A percentile compares a stretch with the other conserved stretches of the same genome.
These are phyloP conservation scores for Hypomontagnella submonticulosa DNA, from an alignment of 495 filamentous ascomycete genomes.

Conservation along the genomic window DNA sequence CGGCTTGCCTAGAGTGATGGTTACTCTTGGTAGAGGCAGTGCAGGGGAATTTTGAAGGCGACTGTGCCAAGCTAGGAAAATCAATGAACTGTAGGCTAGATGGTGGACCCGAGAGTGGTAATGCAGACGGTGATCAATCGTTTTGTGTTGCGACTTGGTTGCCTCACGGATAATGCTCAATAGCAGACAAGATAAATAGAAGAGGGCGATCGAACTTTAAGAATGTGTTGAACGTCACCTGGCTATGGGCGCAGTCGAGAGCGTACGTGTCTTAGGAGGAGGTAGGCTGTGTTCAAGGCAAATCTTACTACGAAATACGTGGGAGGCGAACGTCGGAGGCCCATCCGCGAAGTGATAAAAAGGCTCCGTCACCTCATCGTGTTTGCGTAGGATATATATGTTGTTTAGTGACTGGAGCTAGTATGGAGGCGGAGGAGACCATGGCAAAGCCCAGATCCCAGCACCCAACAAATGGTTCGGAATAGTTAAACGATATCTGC, in stretches of 20 bases:
- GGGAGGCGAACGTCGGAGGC: constrained; percentile 37
- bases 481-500: background rate
- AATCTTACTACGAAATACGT: background rate
- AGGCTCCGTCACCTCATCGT: constrained; percentile 2
- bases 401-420: no score
- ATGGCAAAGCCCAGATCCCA: constrained; percentile 1
- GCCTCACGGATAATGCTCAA: background rate
- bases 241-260: constrained; percentile 12
- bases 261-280: constrained; percentile 21
- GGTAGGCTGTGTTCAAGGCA: constrained; percentile 30
- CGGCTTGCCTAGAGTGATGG: constrained; percentile 19
- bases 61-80: constrained; percentile 11
- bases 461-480: constrained; percentile 18
- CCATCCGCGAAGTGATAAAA: constrained; percentile 20
- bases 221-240: constrained; percentile 15
- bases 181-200: constrained; percentile 6
- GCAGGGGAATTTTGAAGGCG: constrained; percentile 16
- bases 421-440: background rate
- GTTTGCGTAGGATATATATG: background rate
- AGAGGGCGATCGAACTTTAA: constrained; percentile 9
- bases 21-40: constrained; percentile 28
- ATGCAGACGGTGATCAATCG: constrained; percentile 11
- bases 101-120: constrained; percentile 12
- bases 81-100: constrained; percentile 13
- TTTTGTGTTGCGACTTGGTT: constrained; percentile 6